Conservation (phyloP, 1,139 yeast species). For the Blastobotrys buckinghamii region DNA sequence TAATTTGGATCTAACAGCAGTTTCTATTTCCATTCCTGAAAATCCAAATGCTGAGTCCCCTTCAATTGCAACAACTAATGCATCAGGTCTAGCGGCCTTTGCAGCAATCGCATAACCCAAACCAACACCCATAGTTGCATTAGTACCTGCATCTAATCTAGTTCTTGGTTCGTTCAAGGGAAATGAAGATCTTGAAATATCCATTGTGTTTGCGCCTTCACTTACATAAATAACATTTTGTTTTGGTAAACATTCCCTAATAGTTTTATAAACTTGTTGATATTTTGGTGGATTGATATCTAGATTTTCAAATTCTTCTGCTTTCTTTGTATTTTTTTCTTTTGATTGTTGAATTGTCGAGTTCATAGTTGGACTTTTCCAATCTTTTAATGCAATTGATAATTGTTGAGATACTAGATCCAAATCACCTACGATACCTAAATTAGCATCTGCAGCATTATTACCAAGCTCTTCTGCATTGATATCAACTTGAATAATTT, state of each 20-base stretch:
- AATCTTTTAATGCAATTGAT: slow-evolving; percentile 16
- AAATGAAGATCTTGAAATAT: slow-evolving; percentile 54
- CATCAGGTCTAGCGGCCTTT: slow-evolving; percentile 42
- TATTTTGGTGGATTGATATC: slow-evolving; percentile 38
- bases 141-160: slow-evolving; percentile 62
- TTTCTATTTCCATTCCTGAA: slow-evolving; percentile 59
- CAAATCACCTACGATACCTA: slow-evolving; percentile 49
- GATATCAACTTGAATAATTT: slow-evolving; percentile 51
- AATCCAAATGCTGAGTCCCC: slow-evolving; percentile 74
- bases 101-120: slow-evolving; percentile 61
- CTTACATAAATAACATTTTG: slow-evolving; percentile 40
- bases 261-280: slow-evolving; percentile 45
- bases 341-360: slow-evolving; percentile 31
- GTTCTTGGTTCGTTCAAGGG: slow-evolving; percentile 46
- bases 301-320: slow-evolving; percentile 30
- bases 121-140: slow-evolving; percentile 70
- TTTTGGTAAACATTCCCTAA: slow-evolving; percentile 38
- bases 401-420: slow-evolving; percentile 39
- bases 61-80: slow-evolving; percentile 50
- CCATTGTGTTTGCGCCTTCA: slow-evolving; percentile 73
- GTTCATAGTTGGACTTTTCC: slow-evolving; percentile 35
- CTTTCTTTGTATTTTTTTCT: slow-evolving; percentile 35
- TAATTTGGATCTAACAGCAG: slow-evolving; percentile 48
- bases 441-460: slow-evolving; percentile 34
- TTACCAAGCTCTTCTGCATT: slow-evolving; percentile 49